Evolutionary conservation across 1,284 basidiomycete genomes (phyloP).

Genomic region (Irpex rosettiformis): DNA sequence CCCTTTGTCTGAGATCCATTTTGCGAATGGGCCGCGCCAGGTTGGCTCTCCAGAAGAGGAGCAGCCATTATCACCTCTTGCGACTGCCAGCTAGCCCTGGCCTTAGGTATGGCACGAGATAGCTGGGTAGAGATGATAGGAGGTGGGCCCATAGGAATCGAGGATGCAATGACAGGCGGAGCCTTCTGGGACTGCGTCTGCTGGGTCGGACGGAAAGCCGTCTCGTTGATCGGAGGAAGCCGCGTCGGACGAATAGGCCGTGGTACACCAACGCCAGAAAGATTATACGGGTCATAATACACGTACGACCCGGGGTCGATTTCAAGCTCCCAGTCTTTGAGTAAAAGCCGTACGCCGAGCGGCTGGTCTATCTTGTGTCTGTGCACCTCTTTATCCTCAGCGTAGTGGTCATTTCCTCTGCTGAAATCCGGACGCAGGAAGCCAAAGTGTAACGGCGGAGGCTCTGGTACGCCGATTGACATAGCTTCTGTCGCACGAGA

Average conservation of each 20-base stretch:
- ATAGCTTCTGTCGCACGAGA: slow-evolving; percentile 46
- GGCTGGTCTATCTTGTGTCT: slow-evolving; percentile 23
- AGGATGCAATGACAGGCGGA: slow-evolving; percentile 17
- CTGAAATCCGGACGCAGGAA: slow-evolving; percentile 50
- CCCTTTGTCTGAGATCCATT: slow-evolving; percentile 36
- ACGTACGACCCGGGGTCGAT: slow-evolving; percentile 45
- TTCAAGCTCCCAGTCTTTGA: slow-evolving; percentile 65
- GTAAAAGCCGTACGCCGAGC: slow-evolving; percentile 54
- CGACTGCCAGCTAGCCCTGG: slow-evolving; percentile 27
- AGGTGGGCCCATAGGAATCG: slow-evolving; percentile 11
- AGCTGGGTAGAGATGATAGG: slow-evolving; percentile 10
- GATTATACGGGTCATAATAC: slow-evolving; percentile 54
- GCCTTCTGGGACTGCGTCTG: slow-evolving; percentile 21
- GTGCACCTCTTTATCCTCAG: slow-evolving; percentile 15
- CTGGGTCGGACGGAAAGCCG: not conserved
- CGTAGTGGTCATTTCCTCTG: slow-evolving; percentile 27
- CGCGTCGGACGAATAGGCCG: not conserved
- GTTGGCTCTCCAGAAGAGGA: slow-evolving; percentile 18
- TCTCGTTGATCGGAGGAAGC: not conserved
- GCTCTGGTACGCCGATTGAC: slow-evolving; percentile 45
- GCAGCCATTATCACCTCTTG: slow-evolving; percentile 18
- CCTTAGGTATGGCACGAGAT: slow-evolving; percentile 33
- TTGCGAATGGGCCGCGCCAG: slow-evolving; percentile 8
- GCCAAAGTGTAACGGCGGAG: slow-evolving; percentile 54
- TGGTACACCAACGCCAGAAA: not conserved